phyloP scores from a whole-genome alignment of 139 green algal species.

The Tetradesmus obliquus region DNA sequence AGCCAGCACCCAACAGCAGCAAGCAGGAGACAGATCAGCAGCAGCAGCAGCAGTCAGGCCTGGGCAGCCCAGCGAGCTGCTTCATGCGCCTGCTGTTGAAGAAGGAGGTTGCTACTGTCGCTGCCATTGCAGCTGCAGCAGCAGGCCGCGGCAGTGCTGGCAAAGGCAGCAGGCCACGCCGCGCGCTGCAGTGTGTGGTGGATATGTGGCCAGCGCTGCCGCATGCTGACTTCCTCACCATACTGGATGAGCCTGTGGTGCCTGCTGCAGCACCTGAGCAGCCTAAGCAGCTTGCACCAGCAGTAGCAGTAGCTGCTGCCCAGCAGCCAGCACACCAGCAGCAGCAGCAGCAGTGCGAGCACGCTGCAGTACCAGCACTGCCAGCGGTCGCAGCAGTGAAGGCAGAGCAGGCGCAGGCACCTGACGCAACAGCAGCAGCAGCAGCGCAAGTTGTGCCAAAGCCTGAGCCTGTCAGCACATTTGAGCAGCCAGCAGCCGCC shows the following conservation, averaged over 20 bases:
- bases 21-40: background rate
- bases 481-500: background rate
- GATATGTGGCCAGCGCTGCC: slow-evolving; percentile 27
- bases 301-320: background rate
- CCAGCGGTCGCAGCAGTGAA: background rate
- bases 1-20: background rate
- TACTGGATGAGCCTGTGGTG: background rate
- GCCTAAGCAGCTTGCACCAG: background rate
- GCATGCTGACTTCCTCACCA: slow-evolving; percentile 21
- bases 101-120: background rate
- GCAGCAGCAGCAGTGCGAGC: background rate
- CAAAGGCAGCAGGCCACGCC: background rate
- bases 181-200: background rate
- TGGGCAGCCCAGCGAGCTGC: background rate
- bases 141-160: background rate
- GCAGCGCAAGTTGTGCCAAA: background rate
- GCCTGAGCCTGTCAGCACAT: background rate
- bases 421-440: background rate
- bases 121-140: background rate
- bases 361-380: background rate
- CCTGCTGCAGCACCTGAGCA: background rate
- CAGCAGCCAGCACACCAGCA: background rate
- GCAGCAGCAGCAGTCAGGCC: background rate
- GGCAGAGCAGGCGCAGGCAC: background rate
- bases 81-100: slow-evolving; percentile 19